Base-by-base conservation (phyloP, 2,329 filamentous ascomycete species). In the Talaromyces funiculosus region DNA sequence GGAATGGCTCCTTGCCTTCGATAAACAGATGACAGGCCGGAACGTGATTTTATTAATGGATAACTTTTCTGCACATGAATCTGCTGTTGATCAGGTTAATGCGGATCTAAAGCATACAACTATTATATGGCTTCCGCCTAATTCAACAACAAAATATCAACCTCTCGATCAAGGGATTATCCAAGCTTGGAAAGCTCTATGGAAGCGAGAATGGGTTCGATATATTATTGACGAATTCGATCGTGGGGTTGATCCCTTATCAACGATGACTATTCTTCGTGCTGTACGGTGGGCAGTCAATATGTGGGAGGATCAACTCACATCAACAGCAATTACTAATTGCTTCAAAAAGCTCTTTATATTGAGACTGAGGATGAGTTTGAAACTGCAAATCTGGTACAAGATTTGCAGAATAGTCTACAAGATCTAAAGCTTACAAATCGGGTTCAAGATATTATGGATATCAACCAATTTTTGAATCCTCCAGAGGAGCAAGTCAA, bases 41-140 rank as follows among this genome's bases (percentile, higher is more conserved):
- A 38, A 61, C 53, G 63, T 66, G 9, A 24, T 66, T 38, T 60
- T 66, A 35, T 29, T 66, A 4, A 31, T 66, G 6, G 65, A 66
- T 12, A 55, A 58, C 29, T 61, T 60, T 20, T 56, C 37, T 16
- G 63, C 59, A 8, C 64, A 66, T 33, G 31, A 43, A 29, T 43
- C 57, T 5, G 64, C 58, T 9, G 9, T 63, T 14, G 43, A 45
- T 14, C 2, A 33, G 3, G 51, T 61, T 22, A 8, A 55, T 14
- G 58, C 58, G 5, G 61, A 64, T 22, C 63, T 63, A 42, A 20
- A 59, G 14, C 63, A 65, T 51, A 57, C 64, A 6, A 40, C 55
- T 18, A 26, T 65, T 9, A 60, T 58, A 40, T 53, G 57, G n/a
- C 64, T 66, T 24, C 65, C 64, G 1, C 12, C 42, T 22, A 55